A percentile compares a stretch with the other conserved stretches of the same genome.
Evolutionary conservation across 225 moss, liverwort and hornwort species (phyloP).

Genomic region (Pseudisothecium myosuroides): DNA sequence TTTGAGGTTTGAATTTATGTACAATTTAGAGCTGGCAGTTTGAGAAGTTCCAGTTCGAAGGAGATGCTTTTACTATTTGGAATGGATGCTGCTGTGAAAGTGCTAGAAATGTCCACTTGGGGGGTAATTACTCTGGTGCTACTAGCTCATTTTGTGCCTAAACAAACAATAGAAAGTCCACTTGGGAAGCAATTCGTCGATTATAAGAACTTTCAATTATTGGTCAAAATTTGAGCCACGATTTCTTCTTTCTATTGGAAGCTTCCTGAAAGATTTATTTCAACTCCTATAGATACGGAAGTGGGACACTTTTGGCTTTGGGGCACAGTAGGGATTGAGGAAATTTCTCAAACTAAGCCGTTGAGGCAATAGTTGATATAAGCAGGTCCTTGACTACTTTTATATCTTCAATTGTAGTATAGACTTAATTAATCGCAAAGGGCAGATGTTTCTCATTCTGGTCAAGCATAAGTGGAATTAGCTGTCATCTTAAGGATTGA

Average conservation of each 20-base stretch:
- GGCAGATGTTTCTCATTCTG: neutral
- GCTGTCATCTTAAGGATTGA: neutral
- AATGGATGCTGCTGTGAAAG: neutral
- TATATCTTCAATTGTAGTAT: neutral
- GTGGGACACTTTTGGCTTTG: neutral
- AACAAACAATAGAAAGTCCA: neutral
- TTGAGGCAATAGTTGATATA: neutral
- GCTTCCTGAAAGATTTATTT: neutral
- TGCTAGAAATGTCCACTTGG: neutral
- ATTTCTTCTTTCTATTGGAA: neutral
- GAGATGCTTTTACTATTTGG: neutral
- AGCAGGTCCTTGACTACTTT: neutral
- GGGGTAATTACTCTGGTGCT: neutral
- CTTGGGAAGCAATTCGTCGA: neutral
- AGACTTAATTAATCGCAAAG: neutral
- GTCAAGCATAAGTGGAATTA: neutral
- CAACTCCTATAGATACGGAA: neutral
- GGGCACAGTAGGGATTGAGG: neutral
- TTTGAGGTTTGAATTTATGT: neutral
- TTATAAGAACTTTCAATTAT: neutral
- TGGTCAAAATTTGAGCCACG: neutral
- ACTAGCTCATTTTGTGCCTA: neutral
- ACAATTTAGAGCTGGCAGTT: neutral
- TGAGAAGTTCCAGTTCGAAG: neutral
- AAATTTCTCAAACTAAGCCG: neutral